Conservation (phyloP, 2,329 filamentous ascomycete genomes). For the Parastagonospora nodorum region DNA sequence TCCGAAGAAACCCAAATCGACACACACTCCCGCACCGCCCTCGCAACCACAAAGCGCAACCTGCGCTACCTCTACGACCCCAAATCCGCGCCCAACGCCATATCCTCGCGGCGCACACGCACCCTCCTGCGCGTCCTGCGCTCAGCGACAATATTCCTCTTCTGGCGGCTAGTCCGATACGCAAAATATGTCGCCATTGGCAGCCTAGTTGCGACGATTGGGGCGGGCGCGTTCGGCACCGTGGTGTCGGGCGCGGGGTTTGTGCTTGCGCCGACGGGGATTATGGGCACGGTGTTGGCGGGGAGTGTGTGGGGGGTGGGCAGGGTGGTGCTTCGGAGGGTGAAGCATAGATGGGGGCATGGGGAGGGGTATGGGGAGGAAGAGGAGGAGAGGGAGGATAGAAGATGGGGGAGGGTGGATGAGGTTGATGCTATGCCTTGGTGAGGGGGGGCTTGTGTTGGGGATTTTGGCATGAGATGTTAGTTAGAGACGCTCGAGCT, state of each 20-base stretch:
- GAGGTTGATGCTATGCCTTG: constrained; percentile 27
- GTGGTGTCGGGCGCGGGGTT: constrained; percentile 48
- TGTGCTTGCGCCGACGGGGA: constrained; percentile 50
- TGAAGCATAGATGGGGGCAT: constrained; percentile 34
- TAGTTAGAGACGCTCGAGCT: too few relatives aligned
- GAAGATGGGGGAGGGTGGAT: constrained; percentile 7
- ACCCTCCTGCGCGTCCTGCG: constrained; percentile 45
- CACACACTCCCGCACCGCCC: constrained; percentile 29
- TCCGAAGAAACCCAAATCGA: constrained; percentile 20
- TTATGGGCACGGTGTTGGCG: constrained; percentile 44
- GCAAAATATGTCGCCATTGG: constrained; percentile 52
- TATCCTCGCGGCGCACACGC: constrained; percentile 45
- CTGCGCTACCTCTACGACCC: constrained; percentile 48
- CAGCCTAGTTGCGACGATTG: constrained; percentile 46
- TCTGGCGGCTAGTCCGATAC: constrained; percentile 51
- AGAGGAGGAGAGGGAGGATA: constrained; percentile 22
- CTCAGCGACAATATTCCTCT: constrained; percentile 48
- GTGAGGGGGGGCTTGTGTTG: constrained; percentile 8
- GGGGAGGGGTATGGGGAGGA: not conserved
- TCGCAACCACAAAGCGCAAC: constrained; percentile 35
- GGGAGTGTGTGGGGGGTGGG: constrained; percentile 48
- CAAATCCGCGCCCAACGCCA: constrained; percentile 27
- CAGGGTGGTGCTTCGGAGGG: constrained; percentile 42
- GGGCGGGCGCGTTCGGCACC: constrained; percentile 44
- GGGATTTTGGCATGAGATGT: not conserved